Percentiles rank a stretch among this genome's conserved stretches.
Conservation (phyloP, 2,329 filamentous ascomycete genomes). For the Alternaria sp. region DNA sequence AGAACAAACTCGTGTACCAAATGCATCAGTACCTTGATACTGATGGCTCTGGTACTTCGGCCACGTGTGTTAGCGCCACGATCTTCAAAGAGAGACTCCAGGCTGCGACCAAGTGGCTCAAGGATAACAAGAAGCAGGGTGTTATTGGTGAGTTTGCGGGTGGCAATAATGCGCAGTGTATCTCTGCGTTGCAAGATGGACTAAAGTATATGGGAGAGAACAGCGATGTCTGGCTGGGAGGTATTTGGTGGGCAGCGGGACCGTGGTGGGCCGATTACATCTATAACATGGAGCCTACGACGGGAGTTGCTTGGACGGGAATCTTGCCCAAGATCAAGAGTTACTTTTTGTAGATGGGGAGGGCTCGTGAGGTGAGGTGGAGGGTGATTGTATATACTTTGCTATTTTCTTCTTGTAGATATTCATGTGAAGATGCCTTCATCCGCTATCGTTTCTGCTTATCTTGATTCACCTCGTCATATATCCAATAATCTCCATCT, state of each 20-base stretch:
- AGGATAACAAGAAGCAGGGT: slow-evolving; percentile 59
- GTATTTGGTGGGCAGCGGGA: slow-evolving; percentile 62
- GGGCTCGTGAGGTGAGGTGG: background rate
- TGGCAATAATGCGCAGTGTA: slow-evolving; percentile 58
- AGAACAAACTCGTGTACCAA: slow-evolving; percentile 63
- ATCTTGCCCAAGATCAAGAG: slow-evolving; percentile 46
- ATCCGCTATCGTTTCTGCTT: background rate
- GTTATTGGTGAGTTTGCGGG: slow-evolving; percentile 63
- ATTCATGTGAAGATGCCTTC: background rate
- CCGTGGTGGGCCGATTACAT: slow-evolving; percentile 60
- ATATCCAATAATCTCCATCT: background rate
- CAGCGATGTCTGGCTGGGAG: slow-evolving; percentile 61
- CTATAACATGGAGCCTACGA: slow-evolving; percentile 58
- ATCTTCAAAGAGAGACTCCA: slow-evolving; percentile 60
- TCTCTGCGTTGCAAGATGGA: slow-evolving; percentile 58
- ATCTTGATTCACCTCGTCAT: background rate
- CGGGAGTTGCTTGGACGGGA: slow-evolving; percentile 50
- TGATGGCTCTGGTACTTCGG: slow-evolving; percentile 60
- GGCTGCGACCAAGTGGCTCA: slow-evolving; percentile 61
- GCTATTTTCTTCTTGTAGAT: background rate
- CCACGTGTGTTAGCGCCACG: slow-evolving; percentile 59
- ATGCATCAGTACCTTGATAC: slow-evolving; percentile 69
- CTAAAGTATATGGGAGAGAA: slow-evolving; percentile 57
- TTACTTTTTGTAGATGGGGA: slow-evolving; percentile 30
- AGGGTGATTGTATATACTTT: slow-evolving; percentile 11